Evolutionary conservation across 176 grass and related monocot species (phyloP).

Genomic region (Eragrostis curvula): DNA sequence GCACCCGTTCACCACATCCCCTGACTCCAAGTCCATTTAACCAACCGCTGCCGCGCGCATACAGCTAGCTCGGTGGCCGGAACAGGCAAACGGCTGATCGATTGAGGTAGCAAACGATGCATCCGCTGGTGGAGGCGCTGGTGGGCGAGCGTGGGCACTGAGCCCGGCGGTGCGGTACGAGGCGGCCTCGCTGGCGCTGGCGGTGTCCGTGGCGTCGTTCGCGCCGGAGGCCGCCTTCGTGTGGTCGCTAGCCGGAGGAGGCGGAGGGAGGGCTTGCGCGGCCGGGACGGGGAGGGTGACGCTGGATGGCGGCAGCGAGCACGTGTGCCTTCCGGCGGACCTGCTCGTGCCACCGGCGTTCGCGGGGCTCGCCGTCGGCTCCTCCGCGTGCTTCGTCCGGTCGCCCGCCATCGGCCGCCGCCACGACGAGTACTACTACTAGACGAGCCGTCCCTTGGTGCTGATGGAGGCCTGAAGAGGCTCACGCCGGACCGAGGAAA

Average conservation of each 20-base stretch:
- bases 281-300: constrained; percentile 50
- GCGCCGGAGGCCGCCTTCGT: constrained; percentile 73
- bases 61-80: no score
- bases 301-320: constrained; percentile 58
- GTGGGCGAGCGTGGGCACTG: constrained; percentile 26
- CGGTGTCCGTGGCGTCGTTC: constrained; percentile 67
- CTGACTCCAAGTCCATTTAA: no score
- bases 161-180: constrained; percentile 48
- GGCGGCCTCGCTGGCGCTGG: constrained; percentile 56
- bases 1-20: no score
- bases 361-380: constrained; percentile 74
- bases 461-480: neutral
- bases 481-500: neutral
- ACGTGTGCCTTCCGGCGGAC: constrained; percentile 68
- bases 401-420: constrained; percentile 59
- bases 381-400: constrained; percentile 72
- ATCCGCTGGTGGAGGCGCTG: constrained; percentile 42
- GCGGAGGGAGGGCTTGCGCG: constrained; percentile 24
- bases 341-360: constrained; percentile 74
- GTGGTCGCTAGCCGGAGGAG: constrained; percentile 43
- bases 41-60: neutral
- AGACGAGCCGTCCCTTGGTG: neutral
- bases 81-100: no score
- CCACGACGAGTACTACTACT: constrained; percentile 20
- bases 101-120: no score